phyloP scores from a whole-genome alignment of 495 filamentous ascomycete species.

The Amphirosellinia nigrospora region DNA sequence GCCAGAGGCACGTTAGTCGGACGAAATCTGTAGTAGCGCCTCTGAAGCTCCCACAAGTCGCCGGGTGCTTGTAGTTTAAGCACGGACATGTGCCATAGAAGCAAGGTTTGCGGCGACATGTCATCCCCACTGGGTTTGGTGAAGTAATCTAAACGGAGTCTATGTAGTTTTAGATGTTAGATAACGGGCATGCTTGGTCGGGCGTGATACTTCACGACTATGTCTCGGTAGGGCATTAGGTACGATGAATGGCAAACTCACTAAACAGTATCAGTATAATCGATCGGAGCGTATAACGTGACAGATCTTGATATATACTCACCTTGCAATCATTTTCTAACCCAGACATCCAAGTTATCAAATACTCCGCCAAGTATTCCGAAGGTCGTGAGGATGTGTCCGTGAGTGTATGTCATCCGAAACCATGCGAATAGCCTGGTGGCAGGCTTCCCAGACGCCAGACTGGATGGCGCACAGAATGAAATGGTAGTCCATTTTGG shows the following conservation, averaged over 20 bases:
- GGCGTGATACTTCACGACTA: background rate
- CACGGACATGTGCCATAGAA: conserved; percentile 35
- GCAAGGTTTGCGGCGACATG: conserved; percentile 29
- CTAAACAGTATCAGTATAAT: background rate
- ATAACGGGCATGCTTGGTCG: too few species aligned
- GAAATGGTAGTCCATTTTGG: conserved; percentile 36
- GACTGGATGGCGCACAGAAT: conserved; percentile 36
- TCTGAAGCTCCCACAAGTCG: conserved; percentile 16
- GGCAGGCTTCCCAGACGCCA: conserved; percentile 35
- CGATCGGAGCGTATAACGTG: background rate
- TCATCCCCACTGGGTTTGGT: conserved; percentile 3
- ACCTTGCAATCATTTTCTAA: conserved; percentile 32
- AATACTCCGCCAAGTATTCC: conserved; percentile 26
- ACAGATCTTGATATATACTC: background rate
- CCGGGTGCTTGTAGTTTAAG: conserved; percentile 35
- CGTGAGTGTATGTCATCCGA: conserved; percentile 26
- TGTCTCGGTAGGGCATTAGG: background rate
- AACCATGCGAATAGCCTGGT: conserved; percentile 32
- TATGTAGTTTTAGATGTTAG: background rate
- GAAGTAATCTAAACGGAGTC: conserved; percentile 23
- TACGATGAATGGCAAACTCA: background rate
- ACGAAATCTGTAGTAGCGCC: conserved; percentile 12
- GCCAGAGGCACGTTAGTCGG: background rate
- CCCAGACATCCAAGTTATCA: conserved; percentile 23
- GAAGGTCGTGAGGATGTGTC: conserved; percentile 4